Evolutionary conservation across 1,139 yeast genomes (phyloP), one percentile per base, ranked within the genome.

Genomic region (Hyphopichia khmerensis): DNA sequence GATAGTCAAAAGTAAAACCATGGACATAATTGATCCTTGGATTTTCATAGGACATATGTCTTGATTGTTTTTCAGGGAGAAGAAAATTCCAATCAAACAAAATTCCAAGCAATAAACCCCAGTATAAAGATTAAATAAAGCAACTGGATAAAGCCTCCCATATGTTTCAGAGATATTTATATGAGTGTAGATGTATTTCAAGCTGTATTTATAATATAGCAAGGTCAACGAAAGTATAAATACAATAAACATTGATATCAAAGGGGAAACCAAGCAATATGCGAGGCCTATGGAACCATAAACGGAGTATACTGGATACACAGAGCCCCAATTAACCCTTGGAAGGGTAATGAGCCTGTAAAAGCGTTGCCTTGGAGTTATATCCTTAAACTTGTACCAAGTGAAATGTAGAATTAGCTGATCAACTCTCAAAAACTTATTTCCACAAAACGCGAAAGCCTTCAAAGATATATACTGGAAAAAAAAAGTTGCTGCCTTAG

Each of bases 101-200:
- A 84, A 69, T 52, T 90, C 95, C 56, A 87, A 72, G 53, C 89
- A 85, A 57, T 90, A 89, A 1, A 90, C 61, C 0, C 97, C 97
- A 1, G 85, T 72, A 56, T 84, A 87, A 36, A 88, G 63, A 47
- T 89, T 96, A 44, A 84, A 72, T 19, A 90, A 60, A 0, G 96
- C 95, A 4, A 70, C 69, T 1, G 95, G 89, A 56, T 87, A 90
- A 35, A 84, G 67, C 46, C 66, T 69, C 0, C 96, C 96, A 52
- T 75, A 67, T 0, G 91, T 81, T 53, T 88, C 95, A 0, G 87
- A 76, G 17, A 56, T 62, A 45, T 80, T 75, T 18, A 64, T 62
- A 45, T 67, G 69, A 48, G 69, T 69, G 52, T 75, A 75, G 43
- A 82, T 77, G 56, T 74, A 79, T 53, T 75, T 75, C 59, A 86